Evolutionary conservation across 2,329 filamentous ascomycete genomes (phyloP), one percentile per base, ranked within the genome.

Genomic region (Monilinia aucupariae): DNA sequence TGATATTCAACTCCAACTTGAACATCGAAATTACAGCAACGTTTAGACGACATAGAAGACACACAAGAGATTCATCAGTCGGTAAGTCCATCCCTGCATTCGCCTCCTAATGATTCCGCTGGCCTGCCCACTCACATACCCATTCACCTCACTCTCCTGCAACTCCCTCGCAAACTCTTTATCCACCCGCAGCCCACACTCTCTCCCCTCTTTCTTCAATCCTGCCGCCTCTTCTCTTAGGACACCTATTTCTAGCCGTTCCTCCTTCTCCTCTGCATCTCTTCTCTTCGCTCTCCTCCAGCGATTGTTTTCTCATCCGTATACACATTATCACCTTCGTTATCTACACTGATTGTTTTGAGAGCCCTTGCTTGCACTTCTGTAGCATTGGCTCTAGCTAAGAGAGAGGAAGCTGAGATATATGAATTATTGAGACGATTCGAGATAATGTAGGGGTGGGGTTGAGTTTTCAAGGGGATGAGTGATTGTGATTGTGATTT

Each of bases 81-180:
- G 25, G 32, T 37, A 47, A 6, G 12, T 7, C 2, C 27, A 22
- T 7, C 22, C 41, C 45, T 20, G 43, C 9, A 8, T 10, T 9
- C 9, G 15, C 27, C 45, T 9, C 52, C 30, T 25, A 49, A 56
- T 8, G 13, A n/a, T n/a, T n/a, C 41, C 34, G n/a, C 9, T n/a
- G 12, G 32, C 30, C 43, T 37, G 17, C 17, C 39, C 43, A 13
- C 34, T 37, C 12, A 10, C 12, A 37, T 20, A 4, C 17, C 32
- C 22, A 37, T 45, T 20, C 41, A 8, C 63, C 13, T 69, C 69
- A 13, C 68, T 58, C 12, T 69, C 67, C 30, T 70, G 63, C 13
- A 71, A 30, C 47, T 66, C 68, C 39, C 68, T 68, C 2, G 70
- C 70, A 56, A 71, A 62, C 50, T 71, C 70, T n/a, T 25, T 48